Evolutionary conservation across 371 early-diverging fungal species (phyloP).

Genomic region (Funneliformis caledonium): DNA sequence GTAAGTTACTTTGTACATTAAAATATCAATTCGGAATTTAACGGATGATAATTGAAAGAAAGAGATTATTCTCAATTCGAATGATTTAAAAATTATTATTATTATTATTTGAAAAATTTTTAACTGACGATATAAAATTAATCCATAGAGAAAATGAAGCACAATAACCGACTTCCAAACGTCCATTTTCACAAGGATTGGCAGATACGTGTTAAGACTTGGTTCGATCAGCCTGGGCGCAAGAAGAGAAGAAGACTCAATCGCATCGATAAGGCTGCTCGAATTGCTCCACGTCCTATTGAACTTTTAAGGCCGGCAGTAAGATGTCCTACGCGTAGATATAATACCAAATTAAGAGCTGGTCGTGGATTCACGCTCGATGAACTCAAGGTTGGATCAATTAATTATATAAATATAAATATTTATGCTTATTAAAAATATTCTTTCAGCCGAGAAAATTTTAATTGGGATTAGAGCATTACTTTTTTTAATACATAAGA

Average conservation of each 20-base stretch:
- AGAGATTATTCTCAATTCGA: neutral
- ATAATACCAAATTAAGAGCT: conserved; percentile 98
- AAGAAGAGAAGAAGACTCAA: conserved; percentile 90
- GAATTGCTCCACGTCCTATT: conserved; percentile 96
- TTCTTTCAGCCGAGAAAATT: too few relatives aligned
- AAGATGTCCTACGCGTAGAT: conserved; percentile 96
- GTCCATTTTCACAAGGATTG: conserved; percentile 99
- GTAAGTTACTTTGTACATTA: neutral
- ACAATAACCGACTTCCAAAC: conserved; percentile 99
- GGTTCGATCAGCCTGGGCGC: conserved; percentile 99
- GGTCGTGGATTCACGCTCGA: conserved; percentile 99
- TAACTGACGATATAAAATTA: neutral
- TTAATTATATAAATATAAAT: neutral
- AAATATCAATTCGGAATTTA: neutral
- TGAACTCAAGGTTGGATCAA: conserved; percentile 87
- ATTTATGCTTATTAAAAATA: neutral
- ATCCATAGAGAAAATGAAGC: conserved; percentile 76
- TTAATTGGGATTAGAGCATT: too few relatives aligned
- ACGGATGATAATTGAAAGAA: neutral
- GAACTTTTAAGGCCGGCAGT: conserved; percentile 98
- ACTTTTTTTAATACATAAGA: too few relatives aligned
- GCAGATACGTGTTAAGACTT: conserved; percentile 97
- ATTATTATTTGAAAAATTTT: neutral
- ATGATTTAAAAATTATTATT: neutral
- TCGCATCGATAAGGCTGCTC: conserved; percentile 95